These are phyloP conservation scores for Euphorbia corollata DNA, from an alignment of 441 rosid genomes.

Conservation along the genomic window DNA sequence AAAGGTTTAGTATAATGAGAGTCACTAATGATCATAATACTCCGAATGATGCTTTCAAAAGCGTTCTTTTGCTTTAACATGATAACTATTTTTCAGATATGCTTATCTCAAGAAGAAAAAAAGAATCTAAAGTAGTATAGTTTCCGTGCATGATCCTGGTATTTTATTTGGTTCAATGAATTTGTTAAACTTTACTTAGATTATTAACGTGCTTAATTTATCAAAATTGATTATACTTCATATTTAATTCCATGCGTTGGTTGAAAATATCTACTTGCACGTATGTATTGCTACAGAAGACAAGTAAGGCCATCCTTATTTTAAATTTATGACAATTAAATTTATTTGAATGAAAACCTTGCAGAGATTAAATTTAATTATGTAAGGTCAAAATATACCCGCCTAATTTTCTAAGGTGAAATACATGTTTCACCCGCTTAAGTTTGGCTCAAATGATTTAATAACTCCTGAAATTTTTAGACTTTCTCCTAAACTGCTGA, in stretches of 20 bases:
- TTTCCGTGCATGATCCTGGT: constrained; percentile 3
- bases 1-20: background rate
- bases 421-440: too few species aligned
- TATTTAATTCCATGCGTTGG: background rate
- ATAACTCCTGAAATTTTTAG: too few species aligned
- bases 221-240: background rate
- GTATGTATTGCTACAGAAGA: too few species aligned
- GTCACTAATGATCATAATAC: background rate
- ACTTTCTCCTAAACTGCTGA: too few species aligned
- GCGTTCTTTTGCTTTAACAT: background rate
- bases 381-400: too few species aligned
- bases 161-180: constrained; percentile 5
- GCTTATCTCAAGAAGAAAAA: background rate
- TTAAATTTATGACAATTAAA: too few species aligned
- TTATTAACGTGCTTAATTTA: background rate
- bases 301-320: too few species aligned
- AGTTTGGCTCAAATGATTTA: too few species aligned
- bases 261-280: too few species aligned
- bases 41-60: background rate
- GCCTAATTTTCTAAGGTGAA: too few species aligned
- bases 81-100: background rate
- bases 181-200: background rate
- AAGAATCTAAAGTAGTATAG: background rate
- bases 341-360: too few species aligned
- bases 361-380: too few species aligned